A percentile compares a stretch with the other conserved stretches of the same genome.
Conservation (phyloP, 2,329 filamentous ascomycete species). For the Talaromyces sp. region DNA sequence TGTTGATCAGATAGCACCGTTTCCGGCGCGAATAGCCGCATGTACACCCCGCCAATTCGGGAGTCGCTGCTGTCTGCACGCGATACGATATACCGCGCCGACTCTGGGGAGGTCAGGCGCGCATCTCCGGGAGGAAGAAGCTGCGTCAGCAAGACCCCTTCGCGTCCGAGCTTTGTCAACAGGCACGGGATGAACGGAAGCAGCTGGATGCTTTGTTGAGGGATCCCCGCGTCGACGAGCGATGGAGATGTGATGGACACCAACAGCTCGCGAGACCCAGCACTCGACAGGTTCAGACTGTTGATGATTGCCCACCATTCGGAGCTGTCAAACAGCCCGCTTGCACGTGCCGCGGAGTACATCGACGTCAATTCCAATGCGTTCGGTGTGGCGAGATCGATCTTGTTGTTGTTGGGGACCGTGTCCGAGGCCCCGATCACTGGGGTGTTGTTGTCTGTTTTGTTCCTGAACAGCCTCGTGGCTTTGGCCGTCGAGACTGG, state of each 20-base stretch:
- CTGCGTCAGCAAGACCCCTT: slow-evolving; percentile 70
- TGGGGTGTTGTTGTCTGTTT: slow-evolving; percentile 15
- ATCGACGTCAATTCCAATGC: slow-evolving; percentile 73
- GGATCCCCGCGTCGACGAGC: slow-evolving; percentile 73
- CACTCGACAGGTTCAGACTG: slow-evolving; percentile 63
- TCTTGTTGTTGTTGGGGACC: slow-evolving; percentile 54
- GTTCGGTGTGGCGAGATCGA: slow-evolving; percentile 79
- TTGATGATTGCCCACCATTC: slow-evolving; percentile 79
- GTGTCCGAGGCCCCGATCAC: slow-evolving; percentile 27
- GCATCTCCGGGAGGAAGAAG: slow-evolving; percentile 63
- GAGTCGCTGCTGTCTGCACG: slow-evolving; percentile 48
- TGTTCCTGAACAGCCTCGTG: slow-evolving; percentile 54
- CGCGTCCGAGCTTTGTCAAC: slow-evolving; percentile 71
- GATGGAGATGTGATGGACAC: slow-evolving; percentile 58
- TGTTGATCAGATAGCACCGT: slow-evolving; percentile 56
- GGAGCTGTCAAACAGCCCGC: slow-evolving; percentile 61
- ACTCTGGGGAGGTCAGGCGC: slow-evolving; percentile 56
- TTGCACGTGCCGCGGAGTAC: slow-evolving; percentile 61
- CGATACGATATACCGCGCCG: slow-evolving; percentile 65
- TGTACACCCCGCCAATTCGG: slow-evolving; percentile 73
- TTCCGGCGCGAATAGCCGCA: slow-evolving; percentile 65
- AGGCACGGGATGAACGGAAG: slow-evolving; percentile 83
- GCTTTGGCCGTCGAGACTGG: slow-evolving; percentile 83
- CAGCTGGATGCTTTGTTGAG: slow-evolving; percentile 76
- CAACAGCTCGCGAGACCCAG: slow-evolving; percentile 65